phyloP scores from a whole-genome alignment of 2,329 filamentous ascomycete species.

The Neoarthrinium moseri region DNA sequence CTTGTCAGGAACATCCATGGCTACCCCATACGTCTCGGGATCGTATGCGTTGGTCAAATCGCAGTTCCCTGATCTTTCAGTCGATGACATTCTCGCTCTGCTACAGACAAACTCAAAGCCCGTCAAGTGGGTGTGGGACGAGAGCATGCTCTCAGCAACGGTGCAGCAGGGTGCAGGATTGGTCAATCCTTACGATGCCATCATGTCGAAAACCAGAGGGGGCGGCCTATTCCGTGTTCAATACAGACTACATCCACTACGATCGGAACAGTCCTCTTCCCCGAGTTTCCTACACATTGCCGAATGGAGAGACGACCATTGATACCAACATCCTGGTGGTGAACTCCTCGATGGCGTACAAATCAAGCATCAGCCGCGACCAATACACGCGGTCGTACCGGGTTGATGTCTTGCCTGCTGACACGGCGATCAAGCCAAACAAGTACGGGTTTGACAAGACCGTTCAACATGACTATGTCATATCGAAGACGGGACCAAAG shows the following conservation, averaged over 20 bases:
- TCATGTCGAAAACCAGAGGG: no score
- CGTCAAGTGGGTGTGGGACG: constrained; percentile 23
- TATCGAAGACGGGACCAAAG: background rate
- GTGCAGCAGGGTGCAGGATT: constrained; percentile 34
- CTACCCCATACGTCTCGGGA: constrained; percentile 30
- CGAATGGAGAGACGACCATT: constrained; percentile 4
- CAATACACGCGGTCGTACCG: constrained; percentile 15
- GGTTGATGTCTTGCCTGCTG: constrained; percentile 18
- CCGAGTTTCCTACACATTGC: constrained; percentile 12
- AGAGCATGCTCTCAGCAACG: constrained; percentile 23
- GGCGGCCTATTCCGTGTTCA: constrained; percentile 21
- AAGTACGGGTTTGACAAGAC: constrained; percentile 17
- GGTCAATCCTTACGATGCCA: constrained; percentile 29
- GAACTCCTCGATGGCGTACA: constrained; percentile 13
- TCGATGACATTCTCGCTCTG: constrained; percentile 25
- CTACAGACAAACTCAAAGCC: constrained; percentile 29
- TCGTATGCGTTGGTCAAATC: constrained; percentile 34
- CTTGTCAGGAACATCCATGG: constrained; percentile 35
- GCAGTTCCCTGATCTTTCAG: constrained; percentile 22
- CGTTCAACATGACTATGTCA: constrained; percentile 10
- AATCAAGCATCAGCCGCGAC: constrained; percentile 13
- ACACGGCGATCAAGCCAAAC: constrained; percentile 15
- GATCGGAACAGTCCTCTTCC: constrained; percentile 5
- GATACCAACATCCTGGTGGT: constrained; percentile 10
- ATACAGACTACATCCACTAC: constrained; percentile 14